Percentiles rank a stretch among this genome's conserved stretches.
Evolutionary conservation across 1,284 basidiomycete species (phyloP).

Genomic region (Tylopilus orsonianus): DNA sequence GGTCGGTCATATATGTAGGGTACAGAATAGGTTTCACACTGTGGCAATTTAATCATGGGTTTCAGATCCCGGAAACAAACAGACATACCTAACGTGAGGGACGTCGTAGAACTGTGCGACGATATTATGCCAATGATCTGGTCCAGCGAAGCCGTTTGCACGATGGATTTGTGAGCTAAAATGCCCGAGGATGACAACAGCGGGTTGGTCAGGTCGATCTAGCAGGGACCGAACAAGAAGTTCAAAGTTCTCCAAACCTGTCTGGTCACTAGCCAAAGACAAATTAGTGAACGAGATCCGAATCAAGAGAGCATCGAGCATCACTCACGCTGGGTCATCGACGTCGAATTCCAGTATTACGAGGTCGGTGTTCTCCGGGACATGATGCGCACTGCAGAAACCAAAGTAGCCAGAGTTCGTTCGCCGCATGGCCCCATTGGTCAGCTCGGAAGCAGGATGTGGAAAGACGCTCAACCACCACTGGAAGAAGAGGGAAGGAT

Average conservation of each 20-base stretch:
- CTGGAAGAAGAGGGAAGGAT: slow-evolving; percentile 86
- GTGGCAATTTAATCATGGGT: slow-evolving; percentile 1
- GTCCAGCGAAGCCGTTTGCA: slow-evolving; percentile 79
- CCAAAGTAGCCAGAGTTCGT: slow-evolving; percentile 92
- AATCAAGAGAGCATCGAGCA: not conserved
- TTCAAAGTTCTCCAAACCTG: slow-evolving; percentile 83
- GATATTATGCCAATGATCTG: slow-evolving; percentile 83
- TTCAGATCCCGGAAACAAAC: not conserved
- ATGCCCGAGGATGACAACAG: slow-evolving; percentile 88
- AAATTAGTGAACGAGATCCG: slow-evolving; percentile 1
- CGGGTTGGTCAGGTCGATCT: slow-evolving; percentile 83
- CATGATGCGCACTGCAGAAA: slow-evolving; percentile 87
- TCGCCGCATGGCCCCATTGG: slow-evolving; percentile 88
- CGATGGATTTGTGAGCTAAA: slow-evolving; percentile 84
- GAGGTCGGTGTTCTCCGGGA: slow-evolving; percentile 89
- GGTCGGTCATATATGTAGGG: slow-evolving; percentile 76
- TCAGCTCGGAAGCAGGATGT: slow-evolving; percentile 91
- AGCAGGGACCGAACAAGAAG: slow-evolving; percentile 88
- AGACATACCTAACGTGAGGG: slow-evolving; percentile 72
- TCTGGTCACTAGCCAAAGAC: slow-evolving; percentile 53
- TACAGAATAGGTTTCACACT: slow-evolving; percentile 83
- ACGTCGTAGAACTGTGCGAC: slow-evolving; percentile 96
- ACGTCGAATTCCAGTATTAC: slow-evolving; percentile 92
- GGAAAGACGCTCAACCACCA: slow-evolving; percentile 97
- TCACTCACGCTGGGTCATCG: slow-evolving; percentile 78